Conservation (phyloP, 139 green algal species). For the Microglena sp. region DNA sequence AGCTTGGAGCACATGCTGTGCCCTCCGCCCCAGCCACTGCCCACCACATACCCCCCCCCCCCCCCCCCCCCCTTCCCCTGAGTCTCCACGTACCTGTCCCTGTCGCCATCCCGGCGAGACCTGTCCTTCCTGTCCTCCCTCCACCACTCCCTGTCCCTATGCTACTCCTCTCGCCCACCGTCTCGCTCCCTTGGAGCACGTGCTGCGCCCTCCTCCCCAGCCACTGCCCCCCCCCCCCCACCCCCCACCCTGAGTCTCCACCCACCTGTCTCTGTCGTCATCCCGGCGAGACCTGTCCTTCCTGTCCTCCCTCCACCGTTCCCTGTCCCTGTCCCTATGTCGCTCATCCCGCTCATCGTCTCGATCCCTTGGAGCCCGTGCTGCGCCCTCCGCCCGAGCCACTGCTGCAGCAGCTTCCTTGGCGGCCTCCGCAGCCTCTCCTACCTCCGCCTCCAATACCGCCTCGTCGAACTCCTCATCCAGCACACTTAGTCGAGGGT, state of each 20-base stretch:
- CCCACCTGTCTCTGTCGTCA: neutral
- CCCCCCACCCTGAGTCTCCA: neutral
- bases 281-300: neutral
- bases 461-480: conserved; percentile 73
- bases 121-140: neutral
- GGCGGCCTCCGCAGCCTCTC: conserved; percentile 16
- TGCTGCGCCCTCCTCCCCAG: too few relatives aligned
- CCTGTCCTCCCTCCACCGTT: neutral
- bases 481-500: conserved; percentile 59
- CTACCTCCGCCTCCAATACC: conserved; percentile 34
- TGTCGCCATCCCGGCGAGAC: neutral
- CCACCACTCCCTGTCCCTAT: conserved; percentile 1
- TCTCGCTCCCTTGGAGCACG: too few relatives aligned
- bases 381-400: neutral
- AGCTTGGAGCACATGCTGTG: too few relatives aligned
- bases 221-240: neutral
- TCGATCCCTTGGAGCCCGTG: conserved; percentile 2
- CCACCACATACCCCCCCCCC: too few relatives aligned
- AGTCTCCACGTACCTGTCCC: neutral
- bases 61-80: neutral
- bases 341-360: conserved; percentile 11
- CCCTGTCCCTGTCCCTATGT: conserved; percentile 1
- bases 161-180: neutral
- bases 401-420: too few relatives aligned
- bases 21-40: too few relatives aligned